A percentile compares a stretch with the other conserved stretches of the same genome.
Conservation (phyloP, 441 rosid species). For the Syzygium syzygioides region DNA sequence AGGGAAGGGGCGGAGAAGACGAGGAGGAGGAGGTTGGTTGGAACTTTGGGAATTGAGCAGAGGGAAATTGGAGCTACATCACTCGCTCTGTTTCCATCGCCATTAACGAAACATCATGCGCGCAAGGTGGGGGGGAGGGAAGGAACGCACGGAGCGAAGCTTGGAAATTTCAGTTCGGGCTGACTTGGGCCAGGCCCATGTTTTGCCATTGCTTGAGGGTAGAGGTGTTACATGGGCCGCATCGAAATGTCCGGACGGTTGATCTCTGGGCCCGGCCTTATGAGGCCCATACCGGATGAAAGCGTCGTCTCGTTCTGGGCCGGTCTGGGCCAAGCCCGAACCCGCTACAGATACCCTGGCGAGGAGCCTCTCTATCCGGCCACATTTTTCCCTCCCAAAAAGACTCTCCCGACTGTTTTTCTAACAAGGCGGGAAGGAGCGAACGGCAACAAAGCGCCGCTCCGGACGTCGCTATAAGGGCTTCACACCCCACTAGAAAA, state of each 20-base stretch:
- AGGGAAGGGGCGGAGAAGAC: background rate
- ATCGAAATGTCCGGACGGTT: background rate
- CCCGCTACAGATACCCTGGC: rapidly evolving
- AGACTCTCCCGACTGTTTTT: background rate
- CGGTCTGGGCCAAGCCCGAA: background rate
- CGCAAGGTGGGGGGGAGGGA: too few relatives aligned
- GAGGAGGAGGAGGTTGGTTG: background rate
- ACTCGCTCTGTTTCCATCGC: background rate
- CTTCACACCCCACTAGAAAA: background rate
- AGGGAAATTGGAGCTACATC: background rate
- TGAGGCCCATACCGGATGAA: background rate
- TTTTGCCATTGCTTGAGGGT: background rate
- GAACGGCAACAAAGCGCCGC: background rate
- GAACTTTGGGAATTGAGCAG: background rate
- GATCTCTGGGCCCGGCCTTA: background rate
- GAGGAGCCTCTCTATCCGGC: background rate
- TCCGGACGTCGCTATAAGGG: background rate
- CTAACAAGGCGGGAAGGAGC: background rate
- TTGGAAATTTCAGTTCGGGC: background rate
- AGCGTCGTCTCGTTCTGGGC: background rate
- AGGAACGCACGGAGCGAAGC: background rate
- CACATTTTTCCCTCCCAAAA: background rate
- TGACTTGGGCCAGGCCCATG: background rate
- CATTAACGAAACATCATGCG: background rate
- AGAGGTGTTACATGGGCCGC: background rate